A percentile compares a stretch with the other conserved stretches of the same genome.
Conservation (phyloP, 495 filamentous ascomycete genomes). For the Achaetomiella virescens region DNA sequence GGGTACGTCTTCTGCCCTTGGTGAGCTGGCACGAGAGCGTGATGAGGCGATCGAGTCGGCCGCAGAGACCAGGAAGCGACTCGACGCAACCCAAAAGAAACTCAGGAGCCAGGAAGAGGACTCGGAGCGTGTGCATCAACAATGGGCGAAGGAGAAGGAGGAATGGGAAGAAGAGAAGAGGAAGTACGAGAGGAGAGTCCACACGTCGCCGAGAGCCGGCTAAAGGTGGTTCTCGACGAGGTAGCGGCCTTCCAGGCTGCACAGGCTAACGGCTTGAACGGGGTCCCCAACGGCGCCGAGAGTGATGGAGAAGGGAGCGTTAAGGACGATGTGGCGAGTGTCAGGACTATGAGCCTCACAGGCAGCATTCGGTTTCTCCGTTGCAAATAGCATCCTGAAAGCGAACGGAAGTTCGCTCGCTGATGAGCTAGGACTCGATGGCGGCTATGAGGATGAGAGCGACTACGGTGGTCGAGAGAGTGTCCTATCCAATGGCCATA, state of each 20-base stretch:
- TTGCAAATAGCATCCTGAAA: slow-evolving; percentile 51
- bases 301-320: slow-evolving; percentile 49
- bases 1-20: slow-evolving; percentile 75
- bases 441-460: slow-evolving; percentile 60
- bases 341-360: slow-evolving; percentile 69
- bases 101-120: slow-evolving; percentile 79
- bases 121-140: slow-evolving; percentile 61
- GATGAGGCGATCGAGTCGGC: slow-evolving; percentile 75
- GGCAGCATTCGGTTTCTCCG: slow-evolving; percentile 70
- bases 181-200: slow-evolving; percentile 71
- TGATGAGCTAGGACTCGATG: slow-evolving; percentile 82
- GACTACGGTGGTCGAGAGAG: slow-evolving; percentile 51
- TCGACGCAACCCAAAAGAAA: slow-evolving; percentile 74
- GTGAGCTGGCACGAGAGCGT: slow-evolving; percentile 75
- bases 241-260: slow-evolving; percentile 68
- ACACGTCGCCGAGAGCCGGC: slow-evolving; percentile 83
- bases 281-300: slow-evolving; percentile 33
- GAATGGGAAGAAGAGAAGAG: slow-evolving; percentile 76
- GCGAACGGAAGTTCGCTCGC: slow-evolving; percentile 70
- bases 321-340: slow-evolving; percentile 65
- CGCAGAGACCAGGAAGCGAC: slow-evolving; percentile 66
- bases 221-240: slow-evolving; percentile 79
- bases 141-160: slow-evolving; percentile 78
- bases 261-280: slow-evolving; percentile 36
- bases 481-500: slow-evolving; percentile 24